Evolutionary conservation across 257 asterid genomes (phyloP).

Genomic region (Penstemon davidsonii): DNA sequence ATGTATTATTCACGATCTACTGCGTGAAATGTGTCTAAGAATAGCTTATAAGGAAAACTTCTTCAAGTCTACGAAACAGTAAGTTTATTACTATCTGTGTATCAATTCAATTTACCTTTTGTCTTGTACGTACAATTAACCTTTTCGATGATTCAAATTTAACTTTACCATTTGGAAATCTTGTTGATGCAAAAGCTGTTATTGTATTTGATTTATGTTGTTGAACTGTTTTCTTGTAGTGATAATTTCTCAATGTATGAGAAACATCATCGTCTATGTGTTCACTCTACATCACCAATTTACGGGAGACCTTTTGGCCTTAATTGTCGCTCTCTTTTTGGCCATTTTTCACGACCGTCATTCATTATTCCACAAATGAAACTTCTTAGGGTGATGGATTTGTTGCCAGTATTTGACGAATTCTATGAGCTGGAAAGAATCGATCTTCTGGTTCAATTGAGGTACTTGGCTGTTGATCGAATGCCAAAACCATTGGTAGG

Average conservation of each 20-base stretch:
- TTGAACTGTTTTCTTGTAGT: neutral
- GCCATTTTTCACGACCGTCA: neutral
- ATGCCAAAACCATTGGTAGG: neutral
- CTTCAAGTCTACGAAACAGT: neutral
- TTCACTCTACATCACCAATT: neutral
- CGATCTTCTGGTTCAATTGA: conserved; percentile 13
- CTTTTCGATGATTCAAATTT: neutral
- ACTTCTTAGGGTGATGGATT: neutral
- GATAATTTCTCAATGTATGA: neutral
- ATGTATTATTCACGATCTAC: neutral
- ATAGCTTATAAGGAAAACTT: conserved; percentile 10
- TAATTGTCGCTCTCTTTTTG: neutral
- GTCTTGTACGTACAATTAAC: too few relatives aligned
- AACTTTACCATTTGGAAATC: too few relatives aligned
- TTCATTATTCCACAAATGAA: neutral
- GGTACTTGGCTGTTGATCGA: conserved; percentile 4
- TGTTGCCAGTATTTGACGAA: neutral
- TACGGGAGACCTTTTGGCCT: neutral
- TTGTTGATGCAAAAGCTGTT: too few relatives aligned
- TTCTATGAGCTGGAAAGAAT: neutral
- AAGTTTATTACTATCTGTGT: neutral
- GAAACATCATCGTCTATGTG: conserved; percentile 3
- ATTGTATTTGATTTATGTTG: neutral
- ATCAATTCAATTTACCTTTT: too few relatives aligned
- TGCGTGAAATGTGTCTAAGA: neutral